phyloP scores from a whole-genome alignment of 2,329 filamentous ascomycete genomes.

The Cordyceps militaris region DNA sequence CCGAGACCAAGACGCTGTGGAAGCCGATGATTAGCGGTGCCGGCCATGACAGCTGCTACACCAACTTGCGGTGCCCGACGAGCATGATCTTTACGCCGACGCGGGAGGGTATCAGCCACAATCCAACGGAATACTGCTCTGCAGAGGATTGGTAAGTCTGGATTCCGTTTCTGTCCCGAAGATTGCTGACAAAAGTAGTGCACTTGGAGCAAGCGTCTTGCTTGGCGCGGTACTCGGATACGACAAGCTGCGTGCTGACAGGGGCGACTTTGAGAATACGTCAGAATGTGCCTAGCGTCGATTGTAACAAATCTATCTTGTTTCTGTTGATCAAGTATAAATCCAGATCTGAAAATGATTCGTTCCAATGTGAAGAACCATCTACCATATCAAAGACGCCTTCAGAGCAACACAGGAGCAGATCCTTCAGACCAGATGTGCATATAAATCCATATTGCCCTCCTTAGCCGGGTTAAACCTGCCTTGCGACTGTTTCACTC shows the following conservation, averaged over 20 bases:
- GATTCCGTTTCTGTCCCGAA: background rate
- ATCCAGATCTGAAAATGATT: too few species aligned
- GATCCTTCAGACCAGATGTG: too few species aligned
- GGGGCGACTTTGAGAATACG: background rate
- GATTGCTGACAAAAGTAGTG: constrained; percentile 11
- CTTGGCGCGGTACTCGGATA: constrained; percentile 19
- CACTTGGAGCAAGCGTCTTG: constrained; percentile 23
- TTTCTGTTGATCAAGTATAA: too few species aligned
- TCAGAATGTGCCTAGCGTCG: background rate
- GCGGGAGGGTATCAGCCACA: constrained; percentile 30
- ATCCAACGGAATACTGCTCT: constrained; percentile 29
- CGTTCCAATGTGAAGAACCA: too few species aligned
- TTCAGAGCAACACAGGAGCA: too few species aligned
- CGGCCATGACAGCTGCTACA: constrained; percentile 32
- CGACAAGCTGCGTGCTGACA: constrained; percentile 12
- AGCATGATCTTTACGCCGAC: constrained; percentile 34
- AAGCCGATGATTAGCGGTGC: constrained; percentile 30
- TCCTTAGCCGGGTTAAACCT: too few species aligned
- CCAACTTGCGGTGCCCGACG: constrained; percentile 26
- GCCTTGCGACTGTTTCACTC: too few species aligned
- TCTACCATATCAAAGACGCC: too few species aligned
- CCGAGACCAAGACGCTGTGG: constrained; percentile 22
- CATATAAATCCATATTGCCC: too few species aligned
- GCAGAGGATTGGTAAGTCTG: constrained; percentile 25
- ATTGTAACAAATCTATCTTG: background rate